These are phyloP conservation scores for Solanum bulbocastanum DNA, from an alignment of 257 asterid genomes.

Conservation along the genomic window DNA sequence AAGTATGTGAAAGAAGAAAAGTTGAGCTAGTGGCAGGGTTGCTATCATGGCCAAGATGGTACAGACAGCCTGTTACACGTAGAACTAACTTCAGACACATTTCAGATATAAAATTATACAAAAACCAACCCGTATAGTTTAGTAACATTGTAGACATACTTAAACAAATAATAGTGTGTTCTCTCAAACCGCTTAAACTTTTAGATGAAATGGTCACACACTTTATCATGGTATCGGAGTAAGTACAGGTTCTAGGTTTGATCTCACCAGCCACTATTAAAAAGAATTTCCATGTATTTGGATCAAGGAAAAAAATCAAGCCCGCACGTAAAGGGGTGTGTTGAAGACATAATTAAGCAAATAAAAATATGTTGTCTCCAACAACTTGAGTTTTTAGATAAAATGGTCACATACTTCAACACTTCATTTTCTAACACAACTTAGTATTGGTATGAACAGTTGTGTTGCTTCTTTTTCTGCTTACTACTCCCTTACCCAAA, in stretches of 20 bases:
- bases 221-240: neutral
- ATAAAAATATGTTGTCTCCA: neutral
- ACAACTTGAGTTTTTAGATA: neutral
- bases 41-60: conserved; percentile 97
- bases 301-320: neutral
- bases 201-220: neutral
- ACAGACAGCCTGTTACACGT: conserved; percentile 61
- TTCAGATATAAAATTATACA: neutral
- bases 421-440: neutral
- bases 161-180: neutral
- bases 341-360: neutral
- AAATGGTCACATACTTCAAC: neutral
- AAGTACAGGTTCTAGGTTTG: neutral
- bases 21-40: conserved; percentile 86
- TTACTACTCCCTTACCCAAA: neutral
- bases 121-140: neutral
- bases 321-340: neutral
- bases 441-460: neutral
- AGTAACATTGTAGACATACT: neutral
- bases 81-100: neutral
- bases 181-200: neutral
- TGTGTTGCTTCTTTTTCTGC: neutral
- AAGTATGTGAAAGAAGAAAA: conserved; percentile 98
- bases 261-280: neutral
- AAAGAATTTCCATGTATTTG: neutral